Evolutionary conservation across 2,329 filamentous ascomycete genomes (phyloP), one percentile per base, ranked within the genome.

Genomic region (Rachicladosporium sp.): DNA sequence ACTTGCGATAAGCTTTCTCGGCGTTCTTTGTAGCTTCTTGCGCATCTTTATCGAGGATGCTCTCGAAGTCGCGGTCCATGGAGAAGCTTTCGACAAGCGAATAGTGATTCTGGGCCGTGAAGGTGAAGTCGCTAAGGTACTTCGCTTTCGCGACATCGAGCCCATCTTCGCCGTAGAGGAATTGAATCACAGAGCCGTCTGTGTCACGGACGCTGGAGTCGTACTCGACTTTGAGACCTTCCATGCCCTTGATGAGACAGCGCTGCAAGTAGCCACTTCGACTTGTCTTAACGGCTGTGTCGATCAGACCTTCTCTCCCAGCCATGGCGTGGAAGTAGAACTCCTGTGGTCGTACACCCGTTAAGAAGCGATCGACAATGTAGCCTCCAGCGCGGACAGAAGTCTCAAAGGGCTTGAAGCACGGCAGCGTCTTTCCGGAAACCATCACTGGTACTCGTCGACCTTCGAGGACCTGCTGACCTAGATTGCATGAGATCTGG

Each of bases 271-370:
- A 98, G 44, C 91, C 93, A 21, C 91, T 96, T 56, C 91, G 81
- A 7, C 89, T 93, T 1, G 91, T 98, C 67, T 98, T 98, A 61
- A 98, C 91, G 47, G 91, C 91, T 12, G 91, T 98, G 73, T 98
- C 91, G 57, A 98, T 98, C 49, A 98, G 69, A 70, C 91, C 91
- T 71, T 98, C 93, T 66, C 91, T 78, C 52, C 93, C 93, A 56
- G 89, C 91, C 93, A 98, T 98, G 62, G 93, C 87, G 74, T 98
- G 91, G 70, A 98, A 98, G 61, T 89, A 98, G 62, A 95, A 98
- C 60, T 98, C 93, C 56, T 98, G 91, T 4, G 91, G 91, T 40
- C 89, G 79, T 45, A 98, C 91, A 44, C 91, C 91, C 15, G 93
- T 98, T 70, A 98, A 82, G 74, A 98, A 98, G 59, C 91, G 86